Conservation (phyloP, 257 asterid species). For the Hygrophila difformis region DNA sequence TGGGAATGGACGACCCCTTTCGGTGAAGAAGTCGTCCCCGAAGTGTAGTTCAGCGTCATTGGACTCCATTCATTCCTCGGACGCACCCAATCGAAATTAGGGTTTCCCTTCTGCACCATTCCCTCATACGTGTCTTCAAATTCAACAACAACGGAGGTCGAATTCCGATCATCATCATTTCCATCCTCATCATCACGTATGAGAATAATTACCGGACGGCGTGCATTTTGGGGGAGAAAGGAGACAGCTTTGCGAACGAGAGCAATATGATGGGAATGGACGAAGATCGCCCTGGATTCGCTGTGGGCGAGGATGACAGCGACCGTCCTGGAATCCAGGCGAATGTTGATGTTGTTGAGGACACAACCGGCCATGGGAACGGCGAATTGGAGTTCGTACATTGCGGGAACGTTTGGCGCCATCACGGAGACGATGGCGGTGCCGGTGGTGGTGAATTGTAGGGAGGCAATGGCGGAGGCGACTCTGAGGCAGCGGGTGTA, state of each 20-base stretch:
- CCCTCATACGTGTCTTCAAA: conserved; percentile 22
- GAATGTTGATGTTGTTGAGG: conserved; percentile 12
- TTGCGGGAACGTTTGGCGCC: conserved; percentile 21
- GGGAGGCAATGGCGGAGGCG: conserved; percentile 14
- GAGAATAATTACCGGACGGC: too few relatives aligned
- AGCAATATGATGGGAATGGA: conserved; percentile 19
- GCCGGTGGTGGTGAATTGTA: conserved; percentile 15
- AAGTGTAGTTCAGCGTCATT: conserved; percentile 54
- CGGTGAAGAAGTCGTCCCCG: conserved; percentile 81
- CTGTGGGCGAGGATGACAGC: conserved; percentile 8
- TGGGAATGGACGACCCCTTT: conserved; percentile 79
- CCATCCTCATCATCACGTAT: too few relatives aligned
- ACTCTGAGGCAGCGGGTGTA: conserved; percentile 7
- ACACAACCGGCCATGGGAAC: conserved; percentile 14
- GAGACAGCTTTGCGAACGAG: too few relatives aligned
- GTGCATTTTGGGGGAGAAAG: too few relatives aligned
- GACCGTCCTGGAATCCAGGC: conserved; percentile 15
- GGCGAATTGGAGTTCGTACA: conserved; percentile 24
- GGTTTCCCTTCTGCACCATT: conserved; percentile 35
- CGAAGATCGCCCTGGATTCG: conserved; percentile 22
- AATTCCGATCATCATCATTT: too few relatives aligned
- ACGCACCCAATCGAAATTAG: conserved; percentile 46
- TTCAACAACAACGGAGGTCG: not conserved
- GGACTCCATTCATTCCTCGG: conserved; percentile 58
- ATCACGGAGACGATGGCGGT: conserved; percentile 21